Base-by-base conservation (phyloP, 768 basidiomycete genomes). In the Hericium coralloides region DNA sequence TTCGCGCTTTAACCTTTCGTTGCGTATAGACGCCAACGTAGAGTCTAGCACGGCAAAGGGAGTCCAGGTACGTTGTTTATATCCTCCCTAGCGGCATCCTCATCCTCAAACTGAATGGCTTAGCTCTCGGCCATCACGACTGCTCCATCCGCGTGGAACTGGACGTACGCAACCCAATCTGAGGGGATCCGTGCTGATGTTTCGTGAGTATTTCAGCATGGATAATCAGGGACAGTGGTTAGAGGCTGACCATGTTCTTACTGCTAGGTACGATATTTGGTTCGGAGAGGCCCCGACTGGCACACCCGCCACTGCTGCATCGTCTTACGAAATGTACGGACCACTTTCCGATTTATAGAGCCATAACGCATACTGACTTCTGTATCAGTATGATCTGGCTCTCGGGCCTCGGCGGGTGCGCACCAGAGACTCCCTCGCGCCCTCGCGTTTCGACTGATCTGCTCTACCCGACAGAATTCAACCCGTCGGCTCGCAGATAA, bases 311-410 rank as follows among this genome's bases (percentile, higher is more conserved):
- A 69, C 76, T 2, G 59, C 68, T 7, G 72, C 74, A 6, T 80
- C 79, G 5, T 75, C 75, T 2, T 82, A 72, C 61, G 81, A 82
- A 64, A 79, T 82, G 79, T 79, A 65, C 45, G 76, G 63, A 0
- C 12, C 36, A 14, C 10, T 45, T 15, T 6, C 18, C 20, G 14
- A 22, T 7, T 41, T 22, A 14, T n/a, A 38, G 23, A 8, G n/a
- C 18, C 14, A 14, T 12, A 12, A 23, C 18, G 25, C 25, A 20
- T 18, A 6, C 12, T 45, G 20, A 15, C 17, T 38, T 43, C 20
- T 41, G n/a, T 52, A 10, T 17, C 58, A 79, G 79, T 55, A 82
- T 82, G 80, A 80, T 82, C 58, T 82, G 81, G 81, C 74, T 82
- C 25, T 81, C 80, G 53, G 76, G 79, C 38, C 72, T 72, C 12